Percentiles rank a stretch among this genome's conserved stretches.
These are phyloP conservation scores for Grigorovia transvaalensis DNA, from an alignment of 805 yeast species.

Conservation along the genomic window DNA sequence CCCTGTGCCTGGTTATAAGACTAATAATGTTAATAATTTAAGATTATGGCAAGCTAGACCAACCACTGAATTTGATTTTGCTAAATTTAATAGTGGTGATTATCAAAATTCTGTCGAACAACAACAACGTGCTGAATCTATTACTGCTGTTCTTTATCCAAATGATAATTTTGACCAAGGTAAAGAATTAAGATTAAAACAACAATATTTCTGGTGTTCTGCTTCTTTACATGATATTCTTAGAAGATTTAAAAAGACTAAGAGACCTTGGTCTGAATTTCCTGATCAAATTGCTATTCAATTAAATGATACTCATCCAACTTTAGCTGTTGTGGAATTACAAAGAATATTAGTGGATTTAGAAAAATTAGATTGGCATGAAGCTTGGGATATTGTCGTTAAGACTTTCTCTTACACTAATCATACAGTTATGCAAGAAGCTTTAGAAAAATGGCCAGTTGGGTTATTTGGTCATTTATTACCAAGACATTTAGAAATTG, in stretches of 20 bases:
- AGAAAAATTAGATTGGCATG: conserved; percentile 71
- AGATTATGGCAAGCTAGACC: conserved; percentile 88
- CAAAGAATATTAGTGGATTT: conserved; percentile 78
- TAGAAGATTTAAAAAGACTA: conserved; percentile 75
- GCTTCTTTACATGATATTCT: conserved; percentile 87
- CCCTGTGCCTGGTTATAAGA: conserved; percentile 86
- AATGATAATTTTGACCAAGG: conserved; percentile 89
- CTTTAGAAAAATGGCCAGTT: conserved; percentile 92
- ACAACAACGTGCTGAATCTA: conserved; percentile 84
- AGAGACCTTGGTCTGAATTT: conserved; percentile 69
- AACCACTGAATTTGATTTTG: conserved; percentile 82
- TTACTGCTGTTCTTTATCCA: conserved; percentile 87
- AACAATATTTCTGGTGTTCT: conserved; percentile 94
- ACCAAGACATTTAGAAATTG: conserved; percentile 86
- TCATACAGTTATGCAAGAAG: conserved; percentile 92
- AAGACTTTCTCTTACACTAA: conserved; percentile 83
- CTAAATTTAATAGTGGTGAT: conserved; percentile 85
- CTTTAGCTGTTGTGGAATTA: conserved; percentile 80
- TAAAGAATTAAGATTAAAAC: conserved; percentile 84
- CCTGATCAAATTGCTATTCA: conserved; percentile 85
- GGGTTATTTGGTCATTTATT: conserved; percentile 64
- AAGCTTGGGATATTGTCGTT: conserved; percentile 78
- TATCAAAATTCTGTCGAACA: conserved; percentile 72
- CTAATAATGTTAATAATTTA: conserved; percentile 75
- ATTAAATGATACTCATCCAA: conserved; percentile 91